Evolutionary conservation across 225 moss, liverwort and hornwort genomes (phyloP).

Genomic region (Antitrichia curtipendula): DNA sequence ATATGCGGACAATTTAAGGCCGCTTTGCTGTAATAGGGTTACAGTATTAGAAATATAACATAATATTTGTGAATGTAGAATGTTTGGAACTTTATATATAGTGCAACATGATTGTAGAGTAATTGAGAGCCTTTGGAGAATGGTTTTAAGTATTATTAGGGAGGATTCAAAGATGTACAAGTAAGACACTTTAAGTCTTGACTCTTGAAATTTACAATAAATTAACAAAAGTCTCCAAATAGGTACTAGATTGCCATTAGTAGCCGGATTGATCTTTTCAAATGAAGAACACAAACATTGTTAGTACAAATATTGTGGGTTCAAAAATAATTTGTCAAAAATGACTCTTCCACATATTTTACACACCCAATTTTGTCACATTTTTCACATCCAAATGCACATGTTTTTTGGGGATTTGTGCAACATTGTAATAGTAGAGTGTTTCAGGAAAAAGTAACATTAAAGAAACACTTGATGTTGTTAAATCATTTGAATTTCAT

Average conservation of each 20-base stretch:
- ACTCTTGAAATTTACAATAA: neutral
- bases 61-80: neutral
- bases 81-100: neutral
- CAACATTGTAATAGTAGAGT: neutral
- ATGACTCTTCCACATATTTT: neutral
- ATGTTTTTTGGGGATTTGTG: neutral
- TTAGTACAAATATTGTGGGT: neutral
- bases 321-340: neutral
- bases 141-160: neutral
- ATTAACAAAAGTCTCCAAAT: neutral
- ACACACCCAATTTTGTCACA: neutral
- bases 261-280: neutral
- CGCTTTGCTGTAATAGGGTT: too few relatives aligned
- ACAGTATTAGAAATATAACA: neutral
- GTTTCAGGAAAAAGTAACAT: neutral
- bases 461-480: neutral
- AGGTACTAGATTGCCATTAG: rapidly evolving
- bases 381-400: neutral
- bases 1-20: too few relatives aligned
- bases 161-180: neutral
- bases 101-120: neutral
- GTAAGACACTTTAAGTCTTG: neutral
- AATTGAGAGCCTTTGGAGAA: neutral
- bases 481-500: neutral
- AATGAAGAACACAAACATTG: neutral